A percentile compares a stretch with the other conserved stretches of the same genome.
These are phyloP conservation scores for Nemania bipapillata DNA, from an alignment of 2,329 filamentous ascomycete genomes.

Conservation along the genomic window DNA sequence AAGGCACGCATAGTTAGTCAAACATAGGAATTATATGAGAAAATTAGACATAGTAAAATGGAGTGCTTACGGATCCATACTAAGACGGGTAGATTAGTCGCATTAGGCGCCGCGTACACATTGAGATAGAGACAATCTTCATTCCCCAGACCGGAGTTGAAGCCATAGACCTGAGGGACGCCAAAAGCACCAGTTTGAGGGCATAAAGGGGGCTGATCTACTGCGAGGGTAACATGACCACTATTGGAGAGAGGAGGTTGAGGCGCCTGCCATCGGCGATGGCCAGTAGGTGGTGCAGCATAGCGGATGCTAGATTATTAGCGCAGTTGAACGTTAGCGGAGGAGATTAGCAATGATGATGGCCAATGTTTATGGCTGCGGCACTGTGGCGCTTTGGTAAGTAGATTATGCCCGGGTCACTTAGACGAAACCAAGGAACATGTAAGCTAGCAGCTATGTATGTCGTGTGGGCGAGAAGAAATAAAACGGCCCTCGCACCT, in stretches of 20 bases:
- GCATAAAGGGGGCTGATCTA: conserved; percentile 47
- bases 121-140: conserved; percentile 50
- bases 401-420: not conserved
- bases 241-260: conserved; percentile 39
- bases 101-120: conserved; percentile 52
- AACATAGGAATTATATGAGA: conserved; percentile 41
- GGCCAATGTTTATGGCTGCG: not conserved
- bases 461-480: not conserved
- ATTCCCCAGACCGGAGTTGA: conserved; percentile 44
- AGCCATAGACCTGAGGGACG: conserved; percentile 45
- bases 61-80: conserved; percentile 54
- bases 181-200: conserved; percentile 48
- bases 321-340: conserved; percentile 9
- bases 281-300: conserved; percentile 46
- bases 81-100: conserved; percentile 53
- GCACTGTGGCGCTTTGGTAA: conserved; percentile 5
- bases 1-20: conserved; percentile 45
- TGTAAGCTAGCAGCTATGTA: conserved; percentile 11
- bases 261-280: conserved; percentile 47
- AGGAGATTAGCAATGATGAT: conserved; percentile 2
- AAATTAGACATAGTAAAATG: conserved; percentile 32
- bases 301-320: conserved; percentile 44
- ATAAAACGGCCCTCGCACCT: conserved; percentile 35
- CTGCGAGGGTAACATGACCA: conserved; percentile 38
- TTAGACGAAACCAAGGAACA: conserved; percentile 9